These are phyloP conservation scores for Obba rivulosa DNA, from an alignment of 768 basidiomycete species.

Conservation along the genomic window DNA sequence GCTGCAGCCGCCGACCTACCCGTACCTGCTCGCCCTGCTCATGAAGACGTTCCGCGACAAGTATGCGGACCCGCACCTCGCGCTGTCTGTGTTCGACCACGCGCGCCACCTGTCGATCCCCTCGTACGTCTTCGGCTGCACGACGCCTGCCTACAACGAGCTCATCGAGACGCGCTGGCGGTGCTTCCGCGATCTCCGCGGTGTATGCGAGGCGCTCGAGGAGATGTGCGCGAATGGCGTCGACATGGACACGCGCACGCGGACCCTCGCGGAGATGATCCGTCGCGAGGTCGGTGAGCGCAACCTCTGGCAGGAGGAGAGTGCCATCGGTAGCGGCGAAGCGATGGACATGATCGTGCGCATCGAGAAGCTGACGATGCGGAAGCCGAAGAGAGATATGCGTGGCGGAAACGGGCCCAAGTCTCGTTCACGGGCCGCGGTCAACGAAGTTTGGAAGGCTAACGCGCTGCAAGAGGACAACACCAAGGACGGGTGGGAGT, in stretches of 20 bases:
- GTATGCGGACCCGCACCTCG: conserved; percentile 73
- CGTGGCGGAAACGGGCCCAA: conserved; percentile 6
- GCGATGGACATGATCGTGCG: conserved; percentile 45
- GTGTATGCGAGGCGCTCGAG: conserved; percentile 63
- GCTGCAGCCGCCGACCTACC: conserved; percentile 63
- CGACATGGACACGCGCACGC: conserved; percentile 54
- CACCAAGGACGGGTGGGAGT: conserved; percentile 40
- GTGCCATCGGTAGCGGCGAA: conserved; percentile 40
- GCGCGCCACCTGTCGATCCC: conserved; percentile 68
- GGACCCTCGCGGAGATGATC: conserved; percentile 54
- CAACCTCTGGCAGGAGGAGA: conserved; percentile 48
- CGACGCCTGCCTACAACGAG: conserved; percentile 84
- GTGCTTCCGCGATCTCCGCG: conserved; percentile 75
- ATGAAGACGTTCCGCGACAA: conserved; percentile 77
- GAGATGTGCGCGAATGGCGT: conserved; percentile 86
- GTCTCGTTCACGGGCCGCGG: conserved; percentile 14
- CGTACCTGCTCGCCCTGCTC: conserved; percentile 68
- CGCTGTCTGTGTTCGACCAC: conserved; percentile 78
- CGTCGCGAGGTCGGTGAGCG: conserved; percentile 57
- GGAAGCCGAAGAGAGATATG: conserved; percentile 10
- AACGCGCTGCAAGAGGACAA: conserved; percentile 22
- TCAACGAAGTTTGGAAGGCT: conserved; percentile 44
- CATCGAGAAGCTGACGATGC: conserved; percentile 42
- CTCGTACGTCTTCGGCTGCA: conserved; percentile 88
- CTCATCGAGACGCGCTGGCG: conserved; percentile 82